A percentile compares a stretch with the other conserved stretches of the same genome.
Conservation (phyloP, 2,329 filamentous ascomycete species). For the Sporothrix brasiliensis region DNA sequence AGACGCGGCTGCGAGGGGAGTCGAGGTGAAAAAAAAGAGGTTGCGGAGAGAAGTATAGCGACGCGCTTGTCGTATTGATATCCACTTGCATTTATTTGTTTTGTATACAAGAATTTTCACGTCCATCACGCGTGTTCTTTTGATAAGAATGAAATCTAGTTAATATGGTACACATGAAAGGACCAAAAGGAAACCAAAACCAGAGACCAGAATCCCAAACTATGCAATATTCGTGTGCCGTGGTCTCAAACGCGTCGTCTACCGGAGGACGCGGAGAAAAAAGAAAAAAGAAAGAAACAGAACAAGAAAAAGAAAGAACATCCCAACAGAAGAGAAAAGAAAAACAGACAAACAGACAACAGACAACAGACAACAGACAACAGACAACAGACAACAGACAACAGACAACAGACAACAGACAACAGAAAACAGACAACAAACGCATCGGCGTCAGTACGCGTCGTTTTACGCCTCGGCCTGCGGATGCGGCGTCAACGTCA, state of each 20-base stretch:
- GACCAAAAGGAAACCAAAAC: not conserved
- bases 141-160: not conserved
- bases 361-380: no score
- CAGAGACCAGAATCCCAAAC: not conserved
- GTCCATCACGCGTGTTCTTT: not conserved
- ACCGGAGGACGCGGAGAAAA: not conserved
- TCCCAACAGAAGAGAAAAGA: not conserved
- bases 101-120: no score
- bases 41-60: not conserved
- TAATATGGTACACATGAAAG: not conserved
- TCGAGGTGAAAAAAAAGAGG: not conserved
- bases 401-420: no score
- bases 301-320: not conserved
- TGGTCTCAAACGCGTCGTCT: not conserved
- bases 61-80: conserved; percentile 7
- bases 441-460: no score
- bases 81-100: conserved; percentile 11
- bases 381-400: no score
- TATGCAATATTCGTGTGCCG: not conserved
- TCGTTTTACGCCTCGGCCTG: conserved; percentile 38
- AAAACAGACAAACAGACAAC: not conserved
- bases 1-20: not conserved
- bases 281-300: not conserved
- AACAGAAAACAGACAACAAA: no score
- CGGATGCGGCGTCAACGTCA: conserved; percentile 42